A percentile compares a stretch with the other conserved stretches of the same genome.
phyloP scores from a whole-genome alignment of 1,284 basidiomycete species.

The Amylostereum areolatum region DNA sequence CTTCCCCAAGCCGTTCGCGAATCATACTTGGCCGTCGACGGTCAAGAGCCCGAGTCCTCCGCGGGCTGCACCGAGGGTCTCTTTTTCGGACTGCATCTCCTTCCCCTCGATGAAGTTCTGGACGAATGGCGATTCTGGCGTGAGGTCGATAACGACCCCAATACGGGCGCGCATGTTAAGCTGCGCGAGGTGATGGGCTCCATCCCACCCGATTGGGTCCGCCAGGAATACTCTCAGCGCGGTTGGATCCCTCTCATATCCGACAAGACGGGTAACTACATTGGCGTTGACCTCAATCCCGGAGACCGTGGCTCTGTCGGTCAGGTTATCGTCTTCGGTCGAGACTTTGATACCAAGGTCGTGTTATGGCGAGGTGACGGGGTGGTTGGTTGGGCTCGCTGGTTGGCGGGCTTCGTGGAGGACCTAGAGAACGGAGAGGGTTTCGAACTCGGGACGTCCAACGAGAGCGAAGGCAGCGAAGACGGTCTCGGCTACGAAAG shows the following conservation, averaged over 20 bases:
- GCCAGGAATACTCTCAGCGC: constrained; percentile 84
- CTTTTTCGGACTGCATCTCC: constrained; percentile 80
- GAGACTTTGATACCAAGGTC: constrained; percentile 97
- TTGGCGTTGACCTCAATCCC: constrained; percentile 93
- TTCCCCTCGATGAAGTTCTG: constrained; percentile 85
- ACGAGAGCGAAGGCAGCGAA: constrained; percentile 58
- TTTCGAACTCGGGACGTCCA: constrained; percentile 64
- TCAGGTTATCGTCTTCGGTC: constrained; percentile 95
- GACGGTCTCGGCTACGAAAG: constrained; percentile 84
- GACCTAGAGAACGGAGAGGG: constrained; percentile 89
- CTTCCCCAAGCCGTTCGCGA: constrained; percentile 79
- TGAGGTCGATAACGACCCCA: constrained; percentile 81
- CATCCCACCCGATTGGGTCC: constrained; percentile 89
- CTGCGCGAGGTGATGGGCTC: constrained; percentile 80
- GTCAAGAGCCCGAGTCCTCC: constrained; percentile 83
- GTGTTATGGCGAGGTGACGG: constrained; percentile 92
- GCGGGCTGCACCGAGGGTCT: constrained; percentile 83
- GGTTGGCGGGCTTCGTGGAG: constrained; percentile 90
- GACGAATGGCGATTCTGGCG: constrained; percentile 95
- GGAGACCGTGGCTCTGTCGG: constrained; percentile 72
- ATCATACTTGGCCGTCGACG: constrained; percentile 77
- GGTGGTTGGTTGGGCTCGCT: constrained; percentile 89
- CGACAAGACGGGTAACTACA: constrained; percentile 94
- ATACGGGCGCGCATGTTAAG: constrained; percentile 67
- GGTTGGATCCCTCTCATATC: constrained; percentile 96